phyloP scores from a whole-genome alignment of 768 basidiomycete genomes.

The Sistotremastrum niveocremeum region DNA sequence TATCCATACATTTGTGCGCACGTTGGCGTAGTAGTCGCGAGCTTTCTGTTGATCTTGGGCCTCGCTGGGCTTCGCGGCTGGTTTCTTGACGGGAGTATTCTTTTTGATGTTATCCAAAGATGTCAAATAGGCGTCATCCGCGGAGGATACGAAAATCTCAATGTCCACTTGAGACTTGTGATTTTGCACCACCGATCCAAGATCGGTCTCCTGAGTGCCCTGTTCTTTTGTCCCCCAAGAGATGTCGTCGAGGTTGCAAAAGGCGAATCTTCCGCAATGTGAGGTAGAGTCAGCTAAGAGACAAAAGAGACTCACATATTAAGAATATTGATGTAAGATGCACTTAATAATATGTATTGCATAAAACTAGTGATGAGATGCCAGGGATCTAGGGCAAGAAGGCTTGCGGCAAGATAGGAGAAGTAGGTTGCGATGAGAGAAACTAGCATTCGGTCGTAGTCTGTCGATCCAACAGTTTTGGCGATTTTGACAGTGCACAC shows the following conservation, averaged over 20 bases:
- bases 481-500: slow-evolving; percentile 66
- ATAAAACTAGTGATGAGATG: slow-evolving; percentile 87
- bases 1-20: slow-evolving; percentile 56
- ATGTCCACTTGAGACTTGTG: slow-evolving; percentile 75
- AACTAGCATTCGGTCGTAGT: slow-evolving; percentile 62
- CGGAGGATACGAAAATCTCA: slow-evolving; percentile 69
- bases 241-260: slow-evolving; percentile 81
- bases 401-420: slow-evolving; percentile 54
- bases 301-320: slow-evolving; percentile 43
- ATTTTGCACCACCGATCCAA: slow-evolving; percentile 75
- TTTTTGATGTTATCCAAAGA: slow-evolving; percentile 60
- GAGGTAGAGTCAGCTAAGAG: not conserved
- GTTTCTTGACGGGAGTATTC: slow-evolving; percentile 24
- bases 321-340: slow-evolving; percentile 64
- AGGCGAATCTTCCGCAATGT: slow-evolving; percentile 50
- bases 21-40: slow-evolving; percentile 79
- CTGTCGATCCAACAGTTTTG: slow-evolving; percentile 47
- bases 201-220: slow-evolving; percentile 53
- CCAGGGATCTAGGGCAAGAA: slow-evolving; percentile 91
- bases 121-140: slow-evolving; percentile 73
- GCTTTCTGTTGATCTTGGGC: slow-evolving; percentile 62
- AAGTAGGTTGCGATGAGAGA: slow-evolving; percentile 70
- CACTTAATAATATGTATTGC: slow-evolving; percentile 79
- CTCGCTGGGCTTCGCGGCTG: slow-evolving; percentile 20
- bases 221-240: slow-evolving; percentile 87